phyloP scores from a whole-genome alignment of 768 basidiomycete species.

The Mycena vulgaris region DNA sequence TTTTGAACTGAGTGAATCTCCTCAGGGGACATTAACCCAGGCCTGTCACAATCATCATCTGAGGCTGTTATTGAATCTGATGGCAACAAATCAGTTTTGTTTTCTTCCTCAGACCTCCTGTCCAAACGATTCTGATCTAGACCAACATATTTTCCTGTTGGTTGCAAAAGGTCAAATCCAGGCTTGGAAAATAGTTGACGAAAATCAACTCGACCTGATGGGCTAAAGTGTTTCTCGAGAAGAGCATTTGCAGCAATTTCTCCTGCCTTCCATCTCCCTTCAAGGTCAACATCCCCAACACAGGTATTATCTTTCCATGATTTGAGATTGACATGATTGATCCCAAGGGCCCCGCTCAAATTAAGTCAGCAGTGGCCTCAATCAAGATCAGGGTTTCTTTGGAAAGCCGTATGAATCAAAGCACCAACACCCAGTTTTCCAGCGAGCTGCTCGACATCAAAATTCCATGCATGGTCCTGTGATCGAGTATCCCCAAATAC shows the following conservation, averaged over 20 bases:
- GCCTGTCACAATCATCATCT: no score
- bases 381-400: conserved; percentile 8
- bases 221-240: background rate
- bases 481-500: background rate
- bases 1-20: background rate
- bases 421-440: background rate
- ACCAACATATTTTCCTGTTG: background rate
- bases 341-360: background rate
- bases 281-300: background rate
- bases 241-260: background rate
- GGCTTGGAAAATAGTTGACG: background rate
- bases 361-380: background rate
- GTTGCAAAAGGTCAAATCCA: background rate
- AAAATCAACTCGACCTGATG: background rate
- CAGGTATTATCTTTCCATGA: background rate
- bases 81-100: background rate
- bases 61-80: no score
- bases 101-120: background rate
- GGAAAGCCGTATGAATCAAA: background rate
- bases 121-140: no score
- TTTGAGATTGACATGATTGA: conserved; percentile 5
- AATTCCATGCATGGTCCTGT: background rate
- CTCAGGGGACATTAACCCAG: background rate
- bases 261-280: background rate
- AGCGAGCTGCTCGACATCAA: background rate